These are phyloP conservation scores for Aspergillus uvarum DNA, from an alignment of 2,329 filamentous ascomycete genomes.

Conservation along the genomic window DNA sequence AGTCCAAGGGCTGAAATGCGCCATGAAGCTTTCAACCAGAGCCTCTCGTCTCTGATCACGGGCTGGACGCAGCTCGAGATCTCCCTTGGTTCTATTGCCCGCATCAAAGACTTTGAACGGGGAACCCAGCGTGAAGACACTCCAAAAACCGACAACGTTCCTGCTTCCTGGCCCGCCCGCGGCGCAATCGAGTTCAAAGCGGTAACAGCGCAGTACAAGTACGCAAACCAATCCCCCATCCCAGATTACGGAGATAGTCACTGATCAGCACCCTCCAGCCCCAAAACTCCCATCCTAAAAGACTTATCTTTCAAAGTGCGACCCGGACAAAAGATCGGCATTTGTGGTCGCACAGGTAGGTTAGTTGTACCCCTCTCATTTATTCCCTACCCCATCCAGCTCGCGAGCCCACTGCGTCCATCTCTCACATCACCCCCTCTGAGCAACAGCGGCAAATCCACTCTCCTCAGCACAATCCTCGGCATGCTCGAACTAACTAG, in stretches of 20 bases:
- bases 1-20: not conserved
- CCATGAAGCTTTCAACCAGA: not conserved
- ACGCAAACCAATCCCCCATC: not conserved
- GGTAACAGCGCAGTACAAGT: slow-evolving; percentile 5
- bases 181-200: not conserved
- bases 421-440: not conserved
- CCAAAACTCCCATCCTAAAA: not conserved
- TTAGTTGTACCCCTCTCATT: not conserved
- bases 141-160: not conserved
- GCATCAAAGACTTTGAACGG: not conserved
- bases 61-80: slow-evolving; percentile 1
- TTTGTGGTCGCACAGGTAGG: slow-evolving; percentile 5
- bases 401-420: no score
- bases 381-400: not conserved
- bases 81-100: not conserved
- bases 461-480: not conserved
- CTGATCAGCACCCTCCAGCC: not conserved
- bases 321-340: not conserved
- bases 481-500: not conserved
- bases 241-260: not conserved
- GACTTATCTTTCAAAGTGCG: not conserved
- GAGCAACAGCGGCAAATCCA: not conserved
- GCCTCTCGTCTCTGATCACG: not conserved
- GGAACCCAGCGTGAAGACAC: not conserved
- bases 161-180: not conserved